Evolutionary conservation across 768 basidiomycete genomes (phyloP), one percentile per base, ranked within the genome.

Genomic region (Trametes cinnabarina): DNA sequence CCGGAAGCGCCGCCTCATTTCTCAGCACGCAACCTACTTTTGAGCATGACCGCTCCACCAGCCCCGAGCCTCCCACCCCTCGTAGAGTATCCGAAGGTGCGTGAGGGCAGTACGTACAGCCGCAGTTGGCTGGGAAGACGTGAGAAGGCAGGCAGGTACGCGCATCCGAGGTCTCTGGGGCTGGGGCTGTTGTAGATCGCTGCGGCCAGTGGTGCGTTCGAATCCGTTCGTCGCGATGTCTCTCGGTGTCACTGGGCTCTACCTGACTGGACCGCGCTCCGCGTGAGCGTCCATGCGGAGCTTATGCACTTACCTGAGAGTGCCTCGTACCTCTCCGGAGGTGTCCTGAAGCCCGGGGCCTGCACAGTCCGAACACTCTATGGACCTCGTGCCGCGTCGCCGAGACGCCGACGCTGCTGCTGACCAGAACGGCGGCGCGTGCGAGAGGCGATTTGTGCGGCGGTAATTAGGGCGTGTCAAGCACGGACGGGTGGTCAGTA

Each of bases 201-300:
- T n/a, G n/a, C n/a, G n/a, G n/a, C n/a, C n/a, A 12, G 39, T 41
- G 39, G 11, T 12, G 9, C 19, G 19, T 22, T n/a, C 19, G n/a
- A n/a, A n/a, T n/a, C n/a, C 11, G 8, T 26, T 4, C 44, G 23
- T 26, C 44, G 25, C 44, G 19, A 9, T 41, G 19, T 32, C 30
- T 11, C 4, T 42, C 41, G 23, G 44, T 26, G 44, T 14, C 44
- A 46, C 11, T 46, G 22, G 12, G 44, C 23, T 46, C 25, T 46
- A 25, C 23, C n/a, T 46, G 23, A 26, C 22, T 46, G 44, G 19
- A 22, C 44, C 23, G 44, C 40, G 50, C 50, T 51, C 50, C 50
- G 50, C 50, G 40, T 28, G 39, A n/a, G n/a, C n/a, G n/a, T 26
- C 14, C 11, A 42, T 23, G 47, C 50, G 50, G 50, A 51, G 50